These are phyloP conservation scores for Aspergillus cejpii DNA, from an alignment of 2,329 filamentous ascomycete species.

Conservation along the genomic window DNA sequence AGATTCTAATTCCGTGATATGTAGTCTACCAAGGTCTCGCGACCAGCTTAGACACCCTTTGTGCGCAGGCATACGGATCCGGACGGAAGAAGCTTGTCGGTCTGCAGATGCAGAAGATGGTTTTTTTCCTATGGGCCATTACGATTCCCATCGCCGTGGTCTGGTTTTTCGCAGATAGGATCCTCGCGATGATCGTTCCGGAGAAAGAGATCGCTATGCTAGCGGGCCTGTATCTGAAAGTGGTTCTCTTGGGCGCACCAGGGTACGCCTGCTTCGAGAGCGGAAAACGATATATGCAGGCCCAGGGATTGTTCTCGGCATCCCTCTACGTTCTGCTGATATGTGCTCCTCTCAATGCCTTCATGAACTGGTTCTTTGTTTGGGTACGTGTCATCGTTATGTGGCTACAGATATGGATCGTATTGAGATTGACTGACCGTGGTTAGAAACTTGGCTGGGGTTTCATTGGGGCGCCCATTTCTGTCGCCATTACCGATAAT, in stretches of 20 bases:
- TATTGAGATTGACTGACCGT: background rate
- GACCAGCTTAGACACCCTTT: conserved; percentile 85
- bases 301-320: conserved; percentile 76
- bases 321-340: conserved; percentile 77
- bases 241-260: conserved; percentile 64
- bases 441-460: conserved; percentile 51
- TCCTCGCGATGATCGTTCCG: conserved; percentile 62
- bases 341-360: conserved; percentile 71
- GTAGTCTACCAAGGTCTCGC: conserved; percentile 71
- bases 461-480: conserved; percentile 74
- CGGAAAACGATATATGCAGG: conserved; percentile 80
- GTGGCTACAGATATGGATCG: background rate
- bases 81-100: conserved; percentile 85
- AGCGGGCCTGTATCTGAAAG: conserved; percentile 65
- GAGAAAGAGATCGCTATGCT: conserved; percentile 63
- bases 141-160: conserved; percentile 65
- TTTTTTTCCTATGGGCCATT: conserved; percentile 65
- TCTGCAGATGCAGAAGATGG: conserved; percentile 73
- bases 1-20: conserved; percentile 23
- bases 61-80: conserved; percentile 87
- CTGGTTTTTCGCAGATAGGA: conserved; percentile 62
- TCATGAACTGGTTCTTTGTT: conserved; percentile 75
- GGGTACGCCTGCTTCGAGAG: conserved; percentile 70
- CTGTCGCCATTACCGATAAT: conserved; percentile 67
- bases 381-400: conserved; percentile 49